Conservation (phyloP, 371 early-diverging fungal genomes). For the Umbelopsis sp. region DNA sequence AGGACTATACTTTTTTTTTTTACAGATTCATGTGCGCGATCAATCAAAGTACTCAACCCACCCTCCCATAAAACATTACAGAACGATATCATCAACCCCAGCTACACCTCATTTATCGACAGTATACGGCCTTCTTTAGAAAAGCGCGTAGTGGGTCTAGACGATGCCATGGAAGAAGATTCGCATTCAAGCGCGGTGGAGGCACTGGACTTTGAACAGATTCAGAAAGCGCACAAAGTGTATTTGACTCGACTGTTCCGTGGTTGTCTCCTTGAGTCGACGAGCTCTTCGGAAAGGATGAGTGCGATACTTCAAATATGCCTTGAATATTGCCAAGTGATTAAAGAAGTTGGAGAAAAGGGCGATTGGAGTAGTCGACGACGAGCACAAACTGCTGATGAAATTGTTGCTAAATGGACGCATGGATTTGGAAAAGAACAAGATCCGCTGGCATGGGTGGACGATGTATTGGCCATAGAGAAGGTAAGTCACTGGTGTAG, state of each 20-base stretch:
- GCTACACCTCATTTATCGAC: slow-evolving; percentile 33
- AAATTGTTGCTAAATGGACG: slow-evolving; percentile 47
- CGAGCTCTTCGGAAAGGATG: slow-evolving; percentile 38
- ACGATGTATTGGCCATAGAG: slow-evolving; percentile 27
- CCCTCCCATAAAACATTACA: slow-evolving; percentile 21
- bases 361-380: slow-evolving; percentile 36
- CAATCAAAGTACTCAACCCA: neutral
- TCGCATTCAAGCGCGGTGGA: slow-evolving; percentile 8
- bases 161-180: slow-evolving; percentile 8
- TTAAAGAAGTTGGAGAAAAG: slow-evolving; percentile 31
- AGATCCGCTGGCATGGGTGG: slow-evolving; percentile 26
- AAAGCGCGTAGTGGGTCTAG: neutral
- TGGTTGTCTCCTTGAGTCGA: slow-evolving; percentile 58
- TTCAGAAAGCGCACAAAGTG: slow-evolving; percentile 54
- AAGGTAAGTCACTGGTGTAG: slow-evolving; percentile 27
- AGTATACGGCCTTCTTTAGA: slow-evolving; percentile 24
- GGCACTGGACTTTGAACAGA: slow-evolving; percentile 57
- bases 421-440: slow-evolving; percentile 25
- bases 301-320: slow-evolving; percentile 41
- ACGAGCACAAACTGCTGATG: slow-evolving; percentile 38
- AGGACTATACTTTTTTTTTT: neutral
- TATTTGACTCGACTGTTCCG: slow-evolving; percentile 47
- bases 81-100: slow-evolving; percentile 69
- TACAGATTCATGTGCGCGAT: neutral
- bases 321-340: slow-evolving; percentile 43